Evolutionary conservation across 2,329 filamentous ascomycete genomes (phyloP), one percentile per base, ranked within the genome.

Genomic region (Verticillium dahliae): DNA sequence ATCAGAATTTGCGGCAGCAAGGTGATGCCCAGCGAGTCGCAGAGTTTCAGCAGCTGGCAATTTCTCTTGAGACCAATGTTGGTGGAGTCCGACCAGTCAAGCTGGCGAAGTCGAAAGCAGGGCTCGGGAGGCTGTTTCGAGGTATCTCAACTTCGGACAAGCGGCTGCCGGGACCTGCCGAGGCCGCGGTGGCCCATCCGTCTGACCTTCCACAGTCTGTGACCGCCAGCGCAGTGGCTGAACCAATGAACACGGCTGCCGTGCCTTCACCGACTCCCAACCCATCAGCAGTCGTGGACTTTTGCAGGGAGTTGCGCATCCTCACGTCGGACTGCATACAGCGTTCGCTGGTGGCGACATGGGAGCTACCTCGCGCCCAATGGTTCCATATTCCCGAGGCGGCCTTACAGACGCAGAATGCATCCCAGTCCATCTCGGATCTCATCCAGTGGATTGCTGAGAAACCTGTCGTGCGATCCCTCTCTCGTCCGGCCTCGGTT

Each of bases 1-100:
- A 75, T 65, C 62, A 13, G n/a, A 18, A 2, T 27, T 15, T 14
- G 10, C 14, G 7, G 33, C 15, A 34, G n/a, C 9, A 35, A 15
- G 55, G 27, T 4, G 27, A 31, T 31, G 27, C n/a, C 14, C 55
- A 57, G 35, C 11, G n/a, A 10, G 34, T 14, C n/a, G 52, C 52
- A 7, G 52, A 13, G 11, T 31, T 56, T 15, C 52, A 56, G n/a
- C 52, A 56, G 15, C 52, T 56, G 22, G n/a, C 52, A 13, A 56
- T 15, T n/a, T 6, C n/a, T 35, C 52, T 56, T 18, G 52, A 56
- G 15, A 15, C 52, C 10, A 56, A 56, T 27, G 52, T 38, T 27
- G 45, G 18, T 9, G 6, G 18, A 15, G 3, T n/a, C 15, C 39
- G 15, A n/a, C 10, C 39, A 6, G 14, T 15, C 10, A 41, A 15